Evolutionary conservation across 2,329 filamentous ascomycete species (phyloP), one percentile per base, ranked within the genome.

Genomic region (Aspergillus neotritici): DNA sequence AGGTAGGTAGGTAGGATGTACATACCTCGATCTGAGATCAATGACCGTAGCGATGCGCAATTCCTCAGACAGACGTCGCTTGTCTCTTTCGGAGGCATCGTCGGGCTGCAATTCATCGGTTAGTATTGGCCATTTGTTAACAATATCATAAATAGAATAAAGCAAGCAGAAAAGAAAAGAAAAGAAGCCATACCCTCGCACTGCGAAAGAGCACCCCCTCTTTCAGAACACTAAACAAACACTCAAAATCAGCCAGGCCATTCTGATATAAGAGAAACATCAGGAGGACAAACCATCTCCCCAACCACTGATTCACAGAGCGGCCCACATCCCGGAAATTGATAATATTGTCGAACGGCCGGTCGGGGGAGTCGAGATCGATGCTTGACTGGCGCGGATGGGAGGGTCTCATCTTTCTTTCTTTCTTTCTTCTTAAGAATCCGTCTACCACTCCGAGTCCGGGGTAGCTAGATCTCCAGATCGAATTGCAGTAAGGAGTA

Each of bases 321-420:
- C 73, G 69, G 32, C 82, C 85, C 34, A 90, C 82, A 71, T 91
- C 86, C 44, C 87, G 80, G 60, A 90, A 87, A 63, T 91, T 91
- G 55, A 83, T 68, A 39, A 90, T 74, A 40, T 75, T 76, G 46
- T 82, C 72, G 52, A 84, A 70, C 1, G 60, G 58, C 5, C 62
- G 58, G 41, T 63, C 59, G 29, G 60, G 55, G 3, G 61, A 61
- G 46, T 55, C 59, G 40, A 64, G 59, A 43, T 65, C 61, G 28
- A 64, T 49, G 45, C 60, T 62, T 31, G 54, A 56, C 34, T 56
- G 53, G 37, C 58, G 54, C 11, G 51, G 48, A 46, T 43, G 40
- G 9, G 21, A 25, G 21, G 21, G 7, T 25, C 7, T 25, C 21
- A 25, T 25, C 3, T 25, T 25, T 4, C 21, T 25, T 25, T 25